Base-by-base conservation (phyloP, 768 basidiomycete species). In the Lyophyllum decastes region DNA sequence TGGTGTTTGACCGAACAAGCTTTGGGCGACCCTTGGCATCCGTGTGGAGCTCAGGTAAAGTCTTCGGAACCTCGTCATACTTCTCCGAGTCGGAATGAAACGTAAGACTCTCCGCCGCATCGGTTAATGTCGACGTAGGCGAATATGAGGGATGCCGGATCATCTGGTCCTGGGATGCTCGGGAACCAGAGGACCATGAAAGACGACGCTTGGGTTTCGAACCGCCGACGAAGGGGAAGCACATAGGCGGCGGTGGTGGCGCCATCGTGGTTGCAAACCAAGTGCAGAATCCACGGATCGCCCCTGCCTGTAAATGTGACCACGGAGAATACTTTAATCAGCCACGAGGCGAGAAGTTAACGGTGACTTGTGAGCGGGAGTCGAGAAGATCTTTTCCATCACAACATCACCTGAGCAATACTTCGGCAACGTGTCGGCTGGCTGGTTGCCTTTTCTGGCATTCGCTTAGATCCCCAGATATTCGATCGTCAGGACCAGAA, bases 1-100 rank as follows among this genome's bases (percentile, higher is more conserved):
- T 80, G 4, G 86, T 81, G 64, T 79, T 84, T 1, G 77, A 74
- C 54, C 84, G 79, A 1, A 70, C 69, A 21, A 82, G 72, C 62
- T 77, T 80, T 22, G 74, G 73, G 47, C 69, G 73, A 12, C 75
- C 77, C 56, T 78, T 75, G 41, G 76, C 71, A 38, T 71, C 72
- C 44, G 68, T 70, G 57, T 68, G 57, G 33, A 73, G 56, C 16
- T 71, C 72, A 2, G 72, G 73, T 12, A 76, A 57, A 16, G 71
- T 64, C 14, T 66, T 61, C 7, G 78, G 75, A 3, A 76, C 68
- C 24, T 78, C 77, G 56, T 84, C 83, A 69, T 87, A 88, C 47
- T 74, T 74, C 61, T 88, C 86, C 1, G 86, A 84, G 66, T 88
- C 86, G 0, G 84, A 77, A 59, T 78, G 78, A 62, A 87, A 88